A percentile compares a stretch with the other conserved stretches of the same genome.
Conservation (phyloP, 495 filamentous ascomycete genomes). For the Elasticomyces elasticus region DNA sequence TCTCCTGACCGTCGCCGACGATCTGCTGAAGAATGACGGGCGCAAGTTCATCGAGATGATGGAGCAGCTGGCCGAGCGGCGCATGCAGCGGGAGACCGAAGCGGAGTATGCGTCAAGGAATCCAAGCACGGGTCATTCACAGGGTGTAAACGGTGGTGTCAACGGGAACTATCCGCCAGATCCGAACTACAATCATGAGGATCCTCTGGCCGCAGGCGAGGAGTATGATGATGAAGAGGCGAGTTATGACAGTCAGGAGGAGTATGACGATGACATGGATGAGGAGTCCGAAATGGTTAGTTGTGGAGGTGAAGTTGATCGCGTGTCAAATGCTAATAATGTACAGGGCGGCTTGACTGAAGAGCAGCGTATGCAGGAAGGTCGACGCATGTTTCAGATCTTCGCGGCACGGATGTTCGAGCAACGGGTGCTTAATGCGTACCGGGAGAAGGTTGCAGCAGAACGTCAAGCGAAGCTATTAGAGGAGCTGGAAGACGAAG, state of each 20-base stretch:
- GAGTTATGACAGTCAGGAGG: constrained; percentile 77
- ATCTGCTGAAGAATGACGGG: constrained; percentile 95
- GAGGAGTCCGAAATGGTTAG: constrained; percentile 79
- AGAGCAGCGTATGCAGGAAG: constrained; percentile 98
- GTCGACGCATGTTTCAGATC: constrained; percentile 97
- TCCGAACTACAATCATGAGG: constrained; percentile 61
- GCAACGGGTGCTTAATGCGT: constrained; percentile 91
- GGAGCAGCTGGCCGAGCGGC: constrained; percentile 94
- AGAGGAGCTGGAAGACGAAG: constrained; percentile 82
- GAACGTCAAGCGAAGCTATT: constrained; percentile 87
- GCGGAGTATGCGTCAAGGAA: constrained; percentile 57
- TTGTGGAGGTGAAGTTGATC: neutral
- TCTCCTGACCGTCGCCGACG: constrained; percentile 96
- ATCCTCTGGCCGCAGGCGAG: constrained; percentile 26
- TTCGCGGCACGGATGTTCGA: constrained; percentile 99
- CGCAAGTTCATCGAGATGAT: constrained; percentile 99
- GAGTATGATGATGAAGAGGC: constrained; percentile 67
- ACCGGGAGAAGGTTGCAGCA: constrained; percentile 87
- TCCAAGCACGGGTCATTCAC: constrained; percentile 44
- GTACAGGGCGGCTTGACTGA: constrained; percentile 88
- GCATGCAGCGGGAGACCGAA: constrained; percentile 94
- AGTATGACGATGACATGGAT: constrained; percentile 69
- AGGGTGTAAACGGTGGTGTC: too few species aligned
- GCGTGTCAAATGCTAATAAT: constrained; percentile 2
- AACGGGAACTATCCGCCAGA: constrained; percentile 36